Conservation (phyloP, 495 filamentous ascomycete genomes). For the Symbiotaphrina buchneri region DNA sequence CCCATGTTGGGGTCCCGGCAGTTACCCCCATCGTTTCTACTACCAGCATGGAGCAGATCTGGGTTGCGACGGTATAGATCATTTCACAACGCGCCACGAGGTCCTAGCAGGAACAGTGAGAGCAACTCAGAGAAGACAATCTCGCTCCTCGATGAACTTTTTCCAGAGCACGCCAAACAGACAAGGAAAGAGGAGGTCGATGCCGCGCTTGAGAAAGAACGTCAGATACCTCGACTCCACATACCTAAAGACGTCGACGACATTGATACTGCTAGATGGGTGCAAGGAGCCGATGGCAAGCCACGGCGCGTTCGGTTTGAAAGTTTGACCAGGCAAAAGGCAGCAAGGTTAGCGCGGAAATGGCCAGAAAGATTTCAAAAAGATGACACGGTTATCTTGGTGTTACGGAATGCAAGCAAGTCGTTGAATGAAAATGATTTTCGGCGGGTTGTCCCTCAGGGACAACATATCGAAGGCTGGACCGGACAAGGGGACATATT, state of each 20-base stretch:
- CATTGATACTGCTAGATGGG: background rate
- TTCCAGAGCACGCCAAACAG: slow-evolving; percentile 22
- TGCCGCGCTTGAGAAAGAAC: background rate
- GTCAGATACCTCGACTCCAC: slow-evolving; percentile 11
- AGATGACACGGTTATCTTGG: slow-evolving; percentile 16
- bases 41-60: slow-evolving; percentile 9
- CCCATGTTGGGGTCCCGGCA: no score
- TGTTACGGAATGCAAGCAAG: slow-evolving; percentile 24
- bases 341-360: no score
- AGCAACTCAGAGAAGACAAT: background rate
- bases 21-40: slow-evolving; percentile 15
- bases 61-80: slow-evolving; percentile 6
- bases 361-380: background rate
- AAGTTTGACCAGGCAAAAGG: no score
- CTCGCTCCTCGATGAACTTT: slow-evolving; percentile 33
- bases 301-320: no score
- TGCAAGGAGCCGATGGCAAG: no score
- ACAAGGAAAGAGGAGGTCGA: background rate
- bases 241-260: background rate
- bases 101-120: slow-evolving; percentile 1
- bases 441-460: slow-evolving; percentile 30
- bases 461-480: slow-evolving; percentile 41
- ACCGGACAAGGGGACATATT: slow-evolving; percentile 22
- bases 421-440: slow-evolving; percentile 39
- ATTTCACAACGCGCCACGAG: background rate